phyloP scores from a whole-genome alignment of 1,139 yeast genomes.

The Blastobotrys proliferans region DNA sequence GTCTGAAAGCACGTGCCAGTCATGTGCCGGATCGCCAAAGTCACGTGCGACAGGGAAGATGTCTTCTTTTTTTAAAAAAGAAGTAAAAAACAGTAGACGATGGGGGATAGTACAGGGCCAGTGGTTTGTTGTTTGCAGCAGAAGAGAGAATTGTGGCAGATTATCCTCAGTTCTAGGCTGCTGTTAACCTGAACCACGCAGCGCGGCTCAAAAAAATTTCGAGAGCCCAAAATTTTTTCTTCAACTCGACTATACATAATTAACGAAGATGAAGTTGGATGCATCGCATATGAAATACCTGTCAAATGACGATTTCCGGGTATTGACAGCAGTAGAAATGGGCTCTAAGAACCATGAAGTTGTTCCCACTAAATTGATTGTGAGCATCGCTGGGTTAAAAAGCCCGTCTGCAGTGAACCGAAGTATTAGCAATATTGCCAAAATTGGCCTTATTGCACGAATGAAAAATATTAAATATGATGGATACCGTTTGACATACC shows the following conservation, averaged over 20 bases:
- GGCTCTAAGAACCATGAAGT: conserved; percentile 93
- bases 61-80: too few relatives aligned
- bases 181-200: neutral
- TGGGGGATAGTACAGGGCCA: too few relatives aligned
- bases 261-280: conserved; percentile 57
- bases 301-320: conserved; percentile 85
- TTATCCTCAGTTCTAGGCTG: neutral
- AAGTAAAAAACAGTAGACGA: too few relatives aligned
- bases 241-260: neutral
- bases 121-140: too few relatives aligned
- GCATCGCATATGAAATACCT: conserved; percentile 90
- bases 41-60: too few relatives aligned
- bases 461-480: conserved; percentile 79
- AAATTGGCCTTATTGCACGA: conserved; percentile 69
- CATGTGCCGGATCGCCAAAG: too few relatives aligned
- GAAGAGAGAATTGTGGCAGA: too few relatives aligned
- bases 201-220: conserved; percentile 2
- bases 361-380: conserved; percentile 84
- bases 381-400: conserved; percentile 71
- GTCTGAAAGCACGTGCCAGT: too few relatives aligned
- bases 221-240: neutral
- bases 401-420: conserved; percentile 74
- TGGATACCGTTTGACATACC: conserved; percentile 84
- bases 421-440: conserved; percentile 82
- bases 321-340: conserved; percentile 78